A percentile compares a stretch with the other conserved stretches of the same genome.
These are phyloP conservation scores for Diaporthe longicolla DNA, from an alignment of 2,329 filamentous ascomycete species.

Conservation along the genomic window DNA sequence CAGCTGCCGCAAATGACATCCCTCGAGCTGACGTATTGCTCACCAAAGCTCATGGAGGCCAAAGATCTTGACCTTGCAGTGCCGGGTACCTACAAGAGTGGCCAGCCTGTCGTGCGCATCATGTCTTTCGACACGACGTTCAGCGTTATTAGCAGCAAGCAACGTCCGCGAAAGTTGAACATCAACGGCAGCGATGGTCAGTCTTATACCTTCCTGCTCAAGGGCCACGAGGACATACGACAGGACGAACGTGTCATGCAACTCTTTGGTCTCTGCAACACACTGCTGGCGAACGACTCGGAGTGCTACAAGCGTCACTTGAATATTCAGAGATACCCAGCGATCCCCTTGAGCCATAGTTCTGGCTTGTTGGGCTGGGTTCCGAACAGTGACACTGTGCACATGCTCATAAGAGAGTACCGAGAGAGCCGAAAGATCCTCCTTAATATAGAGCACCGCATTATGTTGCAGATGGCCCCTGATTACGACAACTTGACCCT, in stretches of 20 bases:
- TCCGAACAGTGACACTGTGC: conserved; percentile 95
- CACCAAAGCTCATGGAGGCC: conserved; percentile 89
- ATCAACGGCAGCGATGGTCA: conserved; percentile 91
- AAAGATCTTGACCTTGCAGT: conserved; percentile 92
- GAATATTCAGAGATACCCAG: conserved; percentile 94
- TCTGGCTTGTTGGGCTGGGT: conserved; percentile 97
- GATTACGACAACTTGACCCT: conserved; percentile 98
- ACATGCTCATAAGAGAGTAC: conserved; percentile 97
- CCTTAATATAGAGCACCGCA: conserved; percentile 98
- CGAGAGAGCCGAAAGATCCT: conserved; percentile 97
- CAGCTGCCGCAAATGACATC: conserved; percentile 94
- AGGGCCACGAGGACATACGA: conserved; percentile 99
- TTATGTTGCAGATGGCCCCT: conserved; percentile 99
- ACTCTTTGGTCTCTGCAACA: conserved; percentile 97
- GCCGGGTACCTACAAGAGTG: conserved; percentile 93
- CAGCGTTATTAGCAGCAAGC: conserved; percentile 95
- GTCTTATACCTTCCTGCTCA: conserved; percentile 90
- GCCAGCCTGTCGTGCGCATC: conserved; percentile 84
- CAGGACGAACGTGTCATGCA: conserved; percentile 99
- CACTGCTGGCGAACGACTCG: conserved; percentile 90
- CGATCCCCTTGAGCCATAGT: conserved; percentile 96
- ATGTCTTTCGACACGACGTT: conserved; percentile 91
- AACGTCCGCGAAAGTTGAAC: conserved; percentile 90
- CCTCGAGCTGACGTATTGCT: conserved; percentile 96
- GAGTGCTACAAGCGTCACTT: conserved; percentile 98